A percentile compares a stretch with the other conserved stretches of the same genome.
Evolutionary conservation across 2,329 filamentous ascomycete genomes (phyloP).

Genomic region (Sporothrix protearum): DNA sequence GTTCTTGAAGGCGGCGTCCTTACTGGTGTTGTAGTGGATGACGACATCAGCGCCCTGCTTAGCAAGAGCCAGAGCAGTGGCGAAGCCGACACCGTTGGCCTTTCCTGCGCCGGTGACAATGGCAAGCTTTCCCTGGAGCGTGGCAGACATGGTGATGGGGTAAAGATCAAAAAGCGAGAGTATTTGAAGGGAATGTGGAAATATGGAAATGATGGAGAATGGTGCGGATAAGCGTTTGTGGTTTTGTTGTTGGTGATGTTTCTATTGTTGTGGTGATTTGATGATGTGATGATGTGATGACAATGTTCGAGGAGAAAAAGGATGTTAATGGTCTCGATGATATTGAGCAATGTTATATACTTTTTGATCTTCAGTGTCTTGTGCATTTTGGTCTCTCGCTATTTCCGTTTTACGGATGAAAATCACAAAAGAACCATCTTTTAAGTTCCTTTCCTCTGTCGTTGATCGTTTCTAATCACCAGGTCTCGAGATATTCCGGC

Average conservation of each 20-base stretch:
- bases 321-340: not conserved
- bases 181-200: not conserved
- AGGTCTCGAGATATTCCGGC: not conserved
- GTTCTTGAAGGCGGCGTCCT: conserved; percentile 23
- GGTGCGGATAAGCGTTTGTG: not conserved
- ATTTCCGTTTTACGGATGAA: not conserved
- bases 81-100: conserved; percentile 28
- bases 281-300: not conserved
- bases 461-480: not conserved
- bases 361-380: not conserved
- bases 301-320: not conserved
- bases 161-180: not conserved
- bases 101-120: conserved; percentile 29
- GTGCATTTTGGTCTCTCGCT: not conserved
- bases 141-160: conserved; percentile 19
- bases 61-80: conserved; percentile 24
- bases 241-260: not conserved
- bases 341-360: not conserved
- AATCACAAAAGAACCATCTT: not conserved
- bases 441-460: not conserved
- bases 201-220: not conserved
- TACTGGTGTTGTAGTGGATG: conserved; percentile 28
- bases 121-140: conserved; percentile 27
- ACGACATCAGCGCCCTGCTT: conserved; percentile 27
- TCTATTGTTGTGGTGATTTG: not conserved